Evolutionary conservation across 2,329 filamentous ascomycete species (phyloP), one percentile per base, ranked within the genome.

Genomic region (Cordyceps pruinosa): DNA sequence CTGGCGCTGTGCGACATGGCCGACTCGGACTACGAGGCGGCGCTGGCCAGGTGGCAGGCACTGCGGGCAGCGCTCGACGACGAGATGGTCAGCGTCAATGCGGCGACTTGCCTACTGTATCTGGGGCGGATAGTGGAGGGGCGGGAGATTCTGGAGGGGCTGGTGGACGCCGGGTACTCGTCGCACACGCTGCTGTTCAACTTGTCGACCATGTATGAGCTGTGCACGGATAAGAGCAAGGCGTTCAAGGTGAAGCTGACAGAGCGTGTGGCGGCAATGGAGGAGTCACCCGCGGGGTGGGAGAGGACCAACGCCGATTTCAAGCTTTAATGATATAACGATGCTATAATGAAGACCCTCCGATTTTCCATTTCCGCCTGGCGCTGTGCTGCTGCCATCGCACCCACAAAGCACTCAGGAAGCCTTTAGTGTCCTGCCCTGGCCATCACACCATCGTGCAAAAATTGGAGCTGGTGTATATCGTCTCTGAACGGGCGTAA

Each of bases 181-280:
- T 97, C 93, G 58, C 86, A 89, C 61, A 89, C 89, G 1, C 73
- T 96, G 2, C 82, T 95, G 0, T 96, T 97, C 73, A 97, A 97
- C 68, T 72, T 99, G 13, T 85, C 86, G 12, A 97, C 93, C 0
- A 83, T 96, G 65, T 97, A 96, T 68, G 94, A 97, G 72, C 79
- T 97, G 8, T 94, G 89, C 68, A 92, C 89, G 0, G 92, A 97
- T 64, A 81, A 82, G 60, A 83, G 89, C 42, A 77, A 82, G 49
- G 79, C 79, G 13, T 72, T 88, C 64, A 97, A 97, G 76, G 71
- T 82, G 30, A 76, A 75, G 26, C 75, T 97, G 19, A 85, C 88
- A 2, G 87, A 90, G 64, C 81, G 79, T 52, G 78, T 94, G 19
- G 86, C 89, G 1, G 74, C 70, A 1, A 76, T 82, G 64, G 78